Conservation (phyloP, 495 filamentous ascomycete genomes). For the Penicillium flavigenum region DNA sequence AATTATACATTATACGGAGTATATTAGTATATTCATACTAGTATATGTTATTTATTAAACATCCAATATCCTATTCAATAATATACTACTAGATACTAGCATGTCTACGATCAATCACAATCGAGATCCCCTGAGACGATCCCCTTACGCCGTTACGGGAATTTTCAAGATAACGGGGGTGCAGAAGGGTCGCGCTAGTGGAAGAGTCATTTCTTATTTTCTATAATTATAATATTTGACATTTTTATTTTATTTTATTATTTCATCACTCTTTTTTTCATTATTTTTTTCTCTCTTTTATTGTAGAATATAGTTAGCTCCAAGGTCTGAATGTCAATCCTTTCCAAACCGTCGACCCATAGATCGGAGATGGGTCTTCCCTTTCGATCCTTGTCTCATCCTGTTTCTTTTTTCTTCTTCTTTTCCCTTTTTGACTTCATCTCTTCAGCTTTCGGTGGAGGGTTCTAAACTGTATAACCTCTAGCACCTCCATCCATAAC, state of each 20-base stretch:
- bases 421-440: slow-evolving; percentile 15
- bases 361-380: slow-evolving; percentile 31
- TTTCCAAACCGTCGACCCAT: slow-evolving; percentile 31
- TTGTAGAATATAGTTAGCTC: slow-evolving; percentile 11
- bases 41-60: slow-evolving; percentile 5
- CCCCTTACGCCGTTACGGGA: slow-evolving; percentile 33
- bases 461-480: background rate
- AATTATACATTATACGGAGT: background rate
- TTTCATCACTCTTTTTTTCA: background rate
- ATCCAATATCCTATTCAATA: background rate
- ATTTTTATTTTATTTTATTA: background rate
- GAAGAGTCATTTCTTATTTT: slow-evolving; percentile 28
- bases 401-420: slow-evolving; percentile 5
- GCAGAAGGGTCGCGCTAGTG: slow-evolving; percentile 35
- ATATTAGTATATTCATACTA: background rate
- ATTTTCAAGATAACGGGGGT: slow-evolving; percentile 34
- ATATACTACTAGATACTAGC: background rate
- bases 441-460: slow-evolving; percentile 1
- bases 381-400: slow-evolving; percentile 25
- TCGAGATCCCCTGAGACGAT: slow-evolving; percentile 10
- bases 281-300: slow-evolving; percentile 1
- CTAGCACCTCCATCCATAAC: slow-evolving; percentile 1
- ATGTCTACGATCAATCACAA: slow-evolving; percentile 5
- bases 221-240: slow-evolving; percentile 12
- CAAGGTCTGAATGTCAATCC: slow-evolving; percentile 29